Evolutionary conservation across 768 basidiomycete species (phyloP), one percentile per base, ranked within the genome.

Genomic region (Boletus pseudopeckii): DNA sequence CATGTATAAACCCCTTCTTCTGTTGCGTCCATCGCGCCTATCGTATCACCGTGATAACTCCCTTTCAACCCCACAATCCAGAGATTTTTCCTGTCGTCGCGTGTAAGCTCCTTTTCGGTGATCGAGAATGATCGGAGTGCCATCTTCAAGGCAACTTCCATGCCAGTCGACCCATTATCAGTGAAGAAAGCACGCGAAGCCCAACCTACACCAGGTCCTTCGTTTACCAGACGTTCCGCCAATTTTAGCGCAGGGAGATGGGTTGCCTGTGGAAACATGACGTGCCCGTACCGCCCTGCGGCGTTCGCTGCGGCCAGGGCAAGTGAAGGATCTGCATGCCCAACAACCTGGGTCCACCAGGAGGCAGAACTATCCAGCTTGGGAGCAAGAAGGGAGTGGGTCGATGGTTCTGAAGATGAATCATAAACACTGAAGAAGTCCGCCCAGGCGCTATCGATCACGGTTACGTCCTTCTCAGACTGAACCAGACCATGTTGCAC

Each of bases 141-240:
- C 96, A 98, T 98, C 71, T 98, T 98, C 54, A 98, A 73, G 11
- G 92, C 96, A n/a, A 96, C 87, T 68, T 98, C 96, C 85, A 96
- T 95, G 7, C 86, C 96, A 0, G 96, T 98, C 20, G 92, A 92
- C 14, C 96, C 96, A 59, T 98, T 88, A 65, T 98, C 96, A 6
- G 90, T 91, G 71, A 90, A 92, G 73, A 96, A 98, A 4, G 84
- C 96, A 18, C 92, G 82, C 8, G 83, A 79, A 1, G 96, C 96
- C 96, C 96, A 98, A 2, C 87, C 90, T 54, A 78, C 79, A 0
- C 96, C 96, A 4, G 95, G 93, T 2, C 90, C 91, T 24, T 80
- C 65, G 26, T 75, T 67, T 17, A 96, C 71, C 20, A 98, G 76
- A 18, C 81, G 80, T 65, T 98, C 95, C 1, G 92, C 85, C 20